Evolutionary conservation across 768 basidiomycete genomes (phyloP).

Genomic region (Rhodotorula babjevae): DNA sequence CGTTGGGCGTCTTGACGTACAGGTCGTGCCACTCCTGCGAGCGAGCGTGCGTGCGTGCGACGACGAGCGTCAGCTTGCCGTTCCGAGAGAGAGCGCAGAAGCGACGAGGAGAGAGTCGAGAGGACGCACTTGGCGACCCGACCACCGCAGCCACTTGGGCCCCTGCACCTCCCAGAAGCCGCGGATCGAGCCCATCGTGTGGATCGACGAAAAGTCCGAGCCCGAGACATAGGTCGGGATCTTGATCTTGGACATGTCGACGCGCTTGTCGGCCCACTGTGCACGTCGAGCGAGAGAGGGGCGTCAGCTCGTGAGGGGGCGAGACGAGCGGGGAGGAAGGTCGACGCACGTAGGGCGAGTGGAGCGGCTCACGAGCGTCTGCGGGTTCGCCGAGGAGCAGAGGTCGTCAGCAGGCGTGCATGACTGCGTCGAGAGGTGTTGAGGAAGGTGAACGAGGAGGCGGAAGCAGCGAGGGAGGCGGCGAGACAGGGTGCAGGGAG

Average conservation of each 20-base stretch:
- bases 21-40: slow-evolving; percentile 39
- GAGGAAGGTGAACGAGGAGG: not conserved
- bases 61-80: not conserved
- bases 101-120: too few species aligned
- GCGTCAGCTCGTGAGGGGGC: too few species aligned
- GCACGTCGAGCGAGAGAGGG: too few species aligned
- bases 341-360: slow-evolving; percentile 5
- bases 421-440: too few species aligned
- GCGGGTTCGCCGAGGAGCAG: too few species aligned
- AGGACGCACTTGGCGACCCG: slow-evolving; percentile 7
- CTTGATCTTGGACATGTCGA: slow-evolving; percentile 28
- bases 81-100: too few species aligned
- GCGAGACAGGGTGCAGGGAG: not conserved
- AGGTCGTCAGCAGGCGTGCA: not conserved
- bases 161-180: slow-evolving; percentile 25
- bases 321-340: too few species aligned
- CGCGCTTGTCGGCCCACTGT: slow-evolving; percentile 38
- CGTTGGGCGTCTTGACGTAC: too few species aligned
- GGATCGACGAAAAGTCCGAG: slow-evolving; percentile 35
- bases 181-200: slow-evolving; percentile 38
- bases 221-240: slow-evolving; percentile 30
- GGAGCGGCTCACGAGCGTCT: slow-evolving; percentile 8
- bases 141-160: slow-evolving; percentile 26
- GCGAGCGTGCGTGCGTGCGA: too few species aligned
- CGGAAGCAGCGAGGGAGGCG: too few species aligned